phyloP scores from a whole-genome alignment of 345 rosid species.

The Eucalyptus erythrocorys region DNA sequence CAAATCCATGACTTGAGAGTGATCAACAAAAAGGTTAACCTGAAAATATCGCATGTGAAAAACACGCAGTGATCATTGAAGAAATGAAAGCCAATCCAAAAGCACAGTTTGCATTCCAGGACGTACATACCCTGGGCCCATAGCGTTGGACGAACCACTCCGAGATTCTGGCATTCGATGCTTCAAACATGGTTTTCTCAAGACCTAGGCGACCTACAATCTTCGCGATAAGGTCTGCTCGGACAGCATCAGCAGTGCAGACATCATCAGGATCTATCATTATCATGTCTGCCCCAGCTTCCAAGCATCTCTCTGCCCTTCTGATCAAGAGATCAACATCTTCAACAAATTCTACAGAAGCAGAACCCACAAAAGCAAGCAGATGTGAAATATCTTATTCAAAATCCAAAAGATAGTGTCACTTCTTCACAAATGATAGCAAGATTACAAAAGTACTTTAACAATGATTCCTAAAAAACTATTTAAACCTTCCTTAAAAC shows the following conservation, averaged over 20 bases:
- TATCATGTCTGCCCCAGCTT: constrained; percentile 91
- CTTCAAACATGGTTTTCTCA: constrained; percentile 93
- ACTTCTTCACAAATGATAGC: background rate
- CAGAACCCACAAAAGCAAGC: background rate
- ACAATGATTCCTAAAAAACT: background rate
- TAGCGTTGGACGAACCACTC: constrained; percentile 82
- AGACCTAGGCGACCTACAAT: constrained; percentile 74
- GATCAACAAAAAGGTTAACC: constrained; percentile 94
- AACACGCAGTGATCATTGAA: background rate
- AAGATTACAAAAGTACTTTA: background rate
- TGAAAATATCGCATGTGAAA: constrained; percentile 6
- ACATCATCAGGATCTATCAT: constrained; percentile 92
- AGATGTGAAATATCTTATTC: background rate
- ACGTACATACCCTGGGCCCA: constrained; percentile 57
- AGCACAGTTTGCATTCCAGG: background rate
- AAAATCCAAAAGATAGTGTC: background rate
- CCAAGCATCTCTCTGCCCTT: constrained; percentile 92
- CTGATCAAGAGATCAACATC: constrained; percentile 77
- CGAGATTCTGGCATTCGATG: constrained; percentile 52
- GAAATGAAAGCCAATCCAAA: background rate
- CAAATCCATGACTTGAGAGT: constrained; percentile 76
- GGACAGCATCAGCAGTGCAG: constrained; percentile 49
- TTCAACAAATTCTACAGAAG: constrained; percentile 51
- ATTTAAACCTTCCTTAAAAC: background rate
- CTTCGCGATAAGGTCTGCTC: constrained; percentile 75